Base-by-base conservation (phyloP, 2,329 filamentous ascomycete species). In the Dryadomyces quercus-mongolicae region DNA sequence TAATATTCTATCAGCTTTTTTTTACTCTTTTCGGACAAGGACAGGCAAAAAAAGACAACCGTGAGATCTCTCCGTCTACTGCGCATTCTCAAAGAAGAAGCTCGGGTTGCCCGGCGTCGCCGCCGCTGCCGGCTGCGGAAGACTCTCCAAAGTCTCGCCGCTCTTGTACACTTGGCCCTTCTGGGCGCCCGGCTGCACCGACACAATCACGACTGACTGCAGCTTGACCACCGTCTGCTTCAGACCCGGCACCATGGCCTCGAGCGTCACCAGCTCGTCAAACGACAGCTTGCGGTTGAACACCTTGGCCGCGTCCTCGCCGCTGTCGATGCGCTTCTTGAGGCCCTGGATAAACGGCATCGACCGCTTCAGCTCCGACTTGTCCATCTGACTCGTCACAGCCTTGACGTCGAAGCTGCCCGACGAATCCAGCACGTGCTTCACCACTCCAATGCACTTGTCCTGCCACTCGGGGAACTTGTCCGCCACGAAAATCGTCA, bases 281-380 rank as follows among this genome's bases (percentile, higher is more conserved):
- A 97, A 98, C 1, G 81, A 77, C 58, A 98, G 75, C 70, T 92
- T 88, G 60, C 90, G 80, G 65, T 92, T 83, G 64, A 97, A 84
- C 10, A 96, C 88, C 2, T 71, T 75, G 22, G 78, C 74, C 1
- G 81, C 72, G 15, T 75, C 71, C 70, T 92, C 82, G 58, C 87
- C 85, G 51, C 77, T 75, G 55, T 89, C 76, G 54, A 98, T 78
- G 52, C 88, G 82, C 68, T 81, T 87, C 84, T 96, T 96, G 57
- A 97, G 74, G 7, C 68, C 72, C 72, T 97, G 91, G 51, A 96
- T 84, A 65, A 96, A 97, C 0, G 93, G 93, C 92, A 97, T 97
- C 2, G 90, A 92, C 73, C 94, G 93, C 81, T 97, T 98, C 78
- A 90, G 89, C 71, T 94, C 88, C 46, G 82, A 83, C 65, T 95